phyloP scores from a whole-genome alignment of 192 early-diverging fungal species.

The Coemansia sp. region DNA sequence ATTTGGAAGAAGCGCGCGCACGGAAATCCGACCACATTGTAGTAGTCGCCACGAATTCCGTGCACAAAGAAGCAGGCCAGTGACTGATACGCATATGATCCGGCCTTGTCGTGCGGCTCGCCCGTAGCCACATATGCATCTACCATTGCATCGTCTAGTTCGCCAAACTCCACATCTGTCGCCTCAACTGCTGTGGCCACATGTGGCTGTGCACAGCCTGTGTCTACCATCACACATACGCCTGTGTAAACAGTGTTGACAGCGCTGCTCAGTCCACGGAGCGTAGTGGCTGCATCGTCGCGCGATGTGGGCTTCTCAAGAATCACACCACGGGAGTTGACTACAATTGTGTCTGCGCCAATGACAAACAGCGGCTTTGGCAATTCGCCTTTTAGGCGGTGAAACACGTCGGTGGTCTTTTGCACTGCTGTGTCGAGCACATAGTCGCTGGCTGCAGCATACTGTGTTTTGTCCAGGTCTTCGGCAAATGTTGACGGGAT shows the following conservation, averaged over 20 bases:
- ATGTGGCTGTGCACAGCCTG: slow-evolving; percentile 5
- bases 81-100: slow-evolving; percentile 84
- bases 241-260: slow-evolving; percentile 77
- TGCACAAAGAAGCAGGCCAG: slow-evolving; percentile 69
- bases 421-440: slow-evolving; percentile 67
- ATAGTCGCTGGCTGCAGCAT: slow-evolving; percentile 62
- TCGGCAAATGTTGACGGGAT: slow-evolving; percentile 76
- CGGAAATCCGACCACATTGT: slow-evolving; percentile 70
- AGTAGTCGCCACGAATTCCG: slow-evolving; percentile 77
- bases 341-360: slow-evolving; percentile 81
- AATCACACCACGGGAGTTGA: slow-evolving; percentile 59
- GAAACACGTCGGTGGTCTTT: slow-evolving; percentile 73
- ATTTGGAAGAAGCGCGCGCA: slow-evolving; percentile 53
- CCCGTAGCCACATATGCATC: slow-evolving; percentile 65
- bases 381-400: slow-evolving; percentile 37
- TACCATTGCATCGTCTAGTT: slow-evolving; percentile 62
- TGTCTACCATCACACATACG: slow-evolving; percentile 57
- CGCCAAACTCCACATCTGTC: slow-evolving; percentile 69
- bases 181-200: slow-evolving; percentile 46
- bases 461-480: slow-evolving; percentile 68
- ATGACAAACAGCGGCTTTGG: slow-evolving; percentile 66
- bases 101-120: slow-evolving; percentile 78
- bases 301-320: slow-evolving; percentile 76
- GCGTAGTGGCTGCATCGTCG: slow-evolving; percentile 62
- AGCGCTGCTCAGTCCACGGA: slow-evolving; percentile 60